These are phyloP conservation scores for Omphalea diandra DNA, from an alignment of 441 rosid species.

Conservation along the genomic window DNA sequence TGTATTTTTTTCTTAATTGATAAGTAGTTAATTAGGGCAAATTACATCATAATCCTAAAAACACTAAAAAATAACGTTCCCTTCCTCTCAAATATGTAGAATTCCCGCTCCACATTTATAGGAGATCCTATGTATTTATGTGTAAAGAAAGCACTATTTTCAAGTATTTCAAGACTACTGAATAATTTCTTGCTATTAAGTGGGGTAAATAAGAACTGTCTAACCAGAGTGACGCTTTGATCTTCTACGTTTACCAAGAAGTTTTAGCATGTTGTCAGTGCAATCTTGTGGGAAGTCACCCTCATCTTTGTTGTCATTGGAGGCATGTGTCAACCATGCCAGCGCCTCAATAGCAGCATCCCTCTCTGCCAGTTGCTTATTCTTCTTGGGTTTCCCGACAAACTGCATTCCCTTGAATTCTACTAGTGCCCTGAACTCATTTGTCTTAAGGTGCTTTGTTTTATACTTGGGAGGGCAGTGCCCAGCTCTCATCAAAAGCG, in stretches of 20 bases:
- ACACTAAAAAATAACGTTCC: too few species aligned
- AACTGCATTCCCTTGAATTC: conserved; percentile 99
- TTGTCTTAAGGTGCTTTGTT: conserved; percentile 88
- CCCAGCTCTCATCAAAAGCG: conserved; percentile 93
- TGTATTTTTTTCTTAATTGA: too few species aligned
- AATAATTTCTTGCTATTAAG: too few species aligned
- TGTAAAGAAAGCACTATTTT: too few species aligned
- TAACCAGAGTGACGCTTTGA: conserved; percentile 47
- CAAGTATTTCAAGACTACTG: too few species aligned
- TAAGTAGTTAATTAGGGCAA: too few species aligned
- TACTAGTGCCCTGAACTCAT: conserved; percentile 92
- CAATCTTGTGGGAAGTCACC: conserved; percentile 64
- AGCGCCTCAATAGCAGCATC: conserved; percentile 96
- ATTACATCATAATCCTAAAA: too few species aligned
- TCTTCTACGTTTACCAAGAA: conserved; percentile 74
- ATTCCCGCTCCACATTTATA: too few species aligned
- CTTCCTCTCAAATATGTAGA: too few species aligned
- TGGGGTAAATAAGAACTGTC: too few species aligned
- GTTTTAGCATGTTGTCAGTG: conserved; percentile 95
- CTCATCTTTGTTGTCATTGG: conserved; percentile 41
- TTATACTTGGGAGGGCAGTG: conserved; percentile 98
- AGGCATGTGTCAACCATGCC: conserved; percentile 94
- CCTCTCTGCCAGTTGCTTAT: conserved; percentile 94
- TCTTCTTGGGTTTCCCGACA: conserved; percentile 90
- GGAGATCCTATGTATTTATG: too few species aligned